Evolutionary conservation across 441 rosid genomes (phyloP).

Genomic region (Bruguiera hainesii): DNA sequence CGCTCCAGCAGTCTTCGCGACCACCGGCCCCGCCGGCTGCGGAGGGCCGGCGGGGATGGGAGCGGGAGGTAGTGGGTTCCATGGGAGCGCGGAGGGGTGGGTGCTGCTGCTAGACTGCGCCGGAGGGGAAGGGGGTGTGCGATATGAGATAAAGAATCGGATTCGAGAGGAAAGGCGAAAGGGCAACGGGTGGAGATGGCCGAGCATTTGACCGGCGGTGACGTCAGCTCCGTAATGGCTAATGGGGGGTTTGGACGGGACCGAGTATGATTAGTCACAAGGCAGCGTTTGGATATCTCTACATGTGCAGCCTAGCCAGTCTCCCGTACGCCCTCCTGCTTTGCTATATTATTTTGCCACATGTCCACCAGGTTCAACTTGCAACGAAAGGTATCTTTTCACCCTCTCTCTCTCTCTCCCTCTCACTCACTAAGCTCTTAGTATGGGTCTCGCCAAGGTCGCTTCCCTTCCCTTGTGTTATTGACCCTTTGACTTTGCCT

Average conservation of each 20-base stretch:
- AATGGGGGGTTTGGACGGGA: conserved; percentile 20
- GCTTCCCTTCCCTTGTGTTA: no score
- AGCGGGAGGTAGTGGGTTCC: conserved; percentile 36
- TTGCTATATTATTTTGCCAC: no score
- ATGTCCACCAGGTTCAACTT: no score
- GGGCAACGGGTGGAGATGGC: conserved; percentile 24
- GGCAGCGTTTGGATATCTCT: no score
- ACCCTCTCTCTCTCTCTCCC: no score
- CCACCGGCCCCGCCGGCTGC: conserved; percentile 28
- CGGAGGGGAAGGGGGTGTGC: conserved; percentile 20
- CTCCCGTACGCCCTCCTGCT: no score
- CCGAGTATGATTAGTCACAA: neutral
- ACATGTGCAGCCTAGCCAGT: no score
- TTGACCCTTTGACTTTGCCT: no score
- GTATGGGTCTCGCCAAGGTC: no score
- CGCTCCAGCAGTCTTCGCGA: conserved; percentile 62
- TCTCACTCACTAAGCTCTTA: no score
- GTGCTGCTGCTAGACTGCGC: conserved; percentile 27
- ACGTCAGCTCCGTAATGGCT: conserved; percentile 38
- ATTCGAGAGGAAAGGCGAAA: conserved; percentile 16
- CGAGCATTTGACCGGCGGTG: conserved; percentile 59
- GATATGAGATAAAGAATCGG: conserved; percentile 23
- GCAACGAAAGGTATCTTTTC: no score
- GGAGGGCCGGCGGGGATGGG: conserved; percentile 8
- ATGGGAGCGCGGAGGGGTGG: conserved; percentile 12